Conservation (phyloP, 352 stramenopile species). For the Phytophthora hibernalis region DNA sequence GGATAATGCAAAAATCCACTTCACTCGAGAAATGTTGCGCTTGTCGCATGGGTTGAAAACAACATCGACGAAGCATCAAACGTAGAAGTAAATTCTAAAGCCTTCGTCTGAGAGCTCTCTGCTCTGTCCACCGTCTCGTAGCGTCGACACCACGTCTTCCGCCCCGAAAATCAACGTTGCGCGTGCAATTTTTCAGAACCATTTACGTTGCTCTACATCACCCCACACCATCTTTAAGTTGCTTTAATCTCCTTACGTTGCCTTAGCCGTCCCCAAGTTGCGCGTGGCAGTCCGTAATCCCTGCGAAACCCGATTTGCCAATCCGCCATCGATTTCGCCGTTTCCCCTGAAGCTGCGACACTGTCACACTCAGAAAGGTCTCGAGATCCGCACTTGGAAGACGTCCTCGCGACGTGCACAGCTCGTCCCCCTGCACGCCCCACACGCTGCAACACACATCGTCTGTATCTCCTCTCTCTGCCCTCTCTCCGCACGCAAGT, state of each 20-base stretch:
- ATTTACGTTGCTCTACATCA: not conserved
- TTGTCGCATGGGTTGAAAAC: too few species aligned
- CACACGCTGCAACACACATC: not conserved
- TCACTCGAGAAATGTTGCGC: too few species aligned
- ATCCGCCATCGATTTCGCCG: slow-evolving; percentile 10
- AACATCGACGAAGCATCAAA: too few species aligned
- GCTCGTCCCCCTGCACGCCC: not conserved
- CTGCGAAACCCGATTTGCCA: not conserved
- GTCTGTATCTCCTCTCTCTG: not conserved
- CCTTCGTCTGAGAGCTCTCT: not conserved
- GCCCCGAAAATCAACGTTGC: not conserved
- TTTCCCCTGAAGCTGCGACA: slow-evolving; percentile 23
- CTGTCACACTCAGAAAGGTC: slow-evolving; percentile 23
- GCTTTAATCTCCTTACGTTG: not conserved
- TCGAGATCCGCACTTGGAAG: slow-evolving; percentile 8
- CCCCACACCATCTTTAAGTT: not conserved
- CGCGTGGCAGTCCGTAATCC: slow-evolving; percentile 19
- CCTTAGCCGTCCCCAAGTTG: not conserved
- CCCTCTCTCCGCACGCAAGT: not conserved
- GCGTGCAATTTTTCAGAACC: not conserved
- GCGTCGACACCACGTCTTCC: not conserved
- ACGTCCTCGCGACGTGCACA: not conserved
- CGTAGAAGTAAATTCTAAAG: too few species aligned
- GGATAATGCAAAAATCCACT: not conserved
- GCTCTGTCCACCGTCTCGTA: not conserved